Conservation (phyloP, 768 basidiomycete genomes). For the Dictyophora rubrovolvata region DNA sequence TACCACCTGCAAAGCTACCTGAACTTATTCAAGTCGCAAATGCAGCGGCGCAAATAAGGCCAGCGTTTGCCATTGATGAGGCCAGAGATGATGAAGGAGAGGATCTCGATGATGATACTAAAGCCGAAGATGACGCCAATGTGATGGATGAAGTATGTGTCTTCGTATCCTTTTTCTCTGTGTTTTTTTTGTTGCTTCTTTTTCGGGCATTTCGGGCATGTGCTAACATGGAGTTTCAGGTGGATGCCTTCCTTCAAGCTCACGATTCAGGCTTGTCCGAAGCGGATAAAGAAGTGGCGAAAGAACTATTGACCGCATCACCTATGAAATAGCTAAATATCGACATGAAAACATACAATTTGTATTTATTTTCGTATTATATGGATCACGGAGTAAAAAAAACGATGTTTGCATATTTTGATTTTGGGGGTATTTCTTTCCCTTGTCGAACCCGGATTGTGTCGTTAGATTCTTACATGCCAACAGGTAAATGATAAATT, state of each 20-base stretch:
- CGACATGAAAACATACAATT: background rate
- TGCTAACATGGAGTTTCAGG: constrained; percentile 28
- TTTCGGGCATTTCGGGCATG: background rate
- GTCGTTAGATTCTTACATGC: background rate
- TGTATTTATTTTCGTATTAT: background rate
- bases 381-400: background rate
- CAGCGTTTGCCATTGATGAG: constrained; percentile 95
- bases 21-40: constrained; percentile 67
- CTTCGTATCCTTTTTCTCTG: background rate
- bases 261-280: constrained; percentile 80
- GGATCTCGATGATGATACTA: constrained; percentile 45
- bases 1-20: constrained; percentile 22
- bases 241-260: constrained; percentile 90
- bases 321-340: constrained; percentile 6
- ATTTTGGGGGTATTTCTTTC: too few relatives aligned
- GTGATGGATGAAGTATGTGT: constrained; percentile 79
- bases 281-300: constrained; percentile 66
- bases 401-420: too few relatives aligned
- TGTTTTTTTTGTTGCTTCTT: background rate
- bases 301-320: constrained; percentile 25
- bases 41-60: constrained; percentile 81
- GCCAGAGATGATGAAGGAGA: constrained; percentile 78
- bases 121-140: constrained; percentile 45
- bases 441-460: background rate
- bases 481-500: too few relatives aligned